Base-by-base conservation (phyloP, 176 grass and related monocot species). In the Hsuehochloa calcarea region DNA sequence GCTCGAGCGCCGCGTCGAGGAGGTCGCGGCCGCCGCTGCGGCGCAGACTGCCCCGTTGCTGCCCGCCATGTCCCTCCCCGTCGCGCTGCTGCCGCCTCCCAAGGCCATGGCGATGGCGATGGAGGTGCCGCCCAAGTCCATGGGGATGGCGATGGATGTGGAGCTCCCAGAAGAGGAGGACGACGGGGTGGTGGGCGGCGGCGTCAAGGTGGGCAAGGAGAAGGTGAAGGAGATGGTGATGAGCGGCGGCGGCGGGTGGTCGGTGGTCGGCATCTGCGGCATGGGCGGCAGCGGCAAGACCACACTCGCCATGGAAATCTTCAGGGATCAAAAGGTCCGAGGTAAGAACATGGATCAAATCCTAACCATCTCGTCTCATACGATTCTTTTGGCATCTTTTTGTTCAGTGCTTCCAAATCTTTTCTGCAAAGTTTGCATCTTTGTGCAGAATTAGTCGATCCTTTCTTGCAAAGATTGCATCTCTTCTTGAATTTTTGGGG, bases 231-330 rank as follows among this genome's bases (percentile, higher is more conserved):
- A 94, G 84, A 96, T 96, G 97, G 76, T 99, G 5, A 91, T 94
- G 97, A 87, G 89, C 69, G 84, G 89, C 25, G 84, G 80, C 11
- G 80, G 59, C 41, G 79, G 87, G 19, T 89, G 90, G 75, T 78
- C 87, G 51, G 94, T 91, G 5, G 93, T 98, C 65, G 90, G 97
- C 15, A 99, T 99, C 78, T 96, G 86, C 27, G 97, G 97, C 65
- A 96, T 99, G 68, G 97, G 93, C 43, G 97, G 97, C 52, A 99
- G 97, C 88, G 97, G 97, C 38, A 99, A 99, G 90, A 99, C 97
- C 40, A 99, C 97, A 50, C 97, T 99, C 22, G 97, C 93, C 74
- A 92, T 88, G 84, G 93, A 96, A 82, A 92, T 99, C 78, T 99
- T 86, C 71, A 89, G 50, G 77, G 97, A 99, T 91, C 65, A 76